phyloP scores from a whole-genome alignment of 805 yeast species.

The Scheffersomyces spartinae region DNA sequence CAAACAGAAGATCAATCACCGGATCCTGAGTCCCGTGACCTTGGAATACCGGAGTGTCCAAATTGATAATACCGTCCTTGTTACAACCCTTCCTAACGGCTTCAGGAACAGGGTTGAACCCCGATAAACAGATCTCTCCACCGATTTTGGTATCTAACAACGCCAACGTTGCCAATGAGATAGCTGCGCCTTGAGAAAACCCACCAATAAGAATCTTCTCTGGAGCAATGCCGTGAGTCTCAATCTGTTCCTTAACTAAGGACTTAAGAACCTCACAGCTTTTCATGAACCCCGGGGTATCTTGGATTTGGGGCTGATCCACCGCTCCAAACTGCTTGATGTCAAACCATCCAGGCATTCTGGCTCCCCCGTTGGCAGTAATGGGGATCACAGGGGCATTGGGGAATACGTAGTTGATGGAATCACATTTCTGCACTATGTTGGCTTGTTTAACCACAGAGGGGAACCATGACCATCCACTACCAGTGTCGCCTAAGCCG shows the following conservation, averaged over 20 bases:
- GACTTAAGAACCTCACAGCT: conserved; percentile 34
- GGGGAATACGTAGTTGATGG: conserved; percentile 70
- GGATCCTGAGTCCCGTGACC: conserved; percentile 83
- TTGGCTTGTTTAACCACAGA: conserved; percentile 38
- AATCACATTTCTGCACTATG: conserved; percentile 36
- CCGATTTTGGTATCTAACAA: conserved; percentile 53
- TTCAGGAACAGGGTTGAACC: conserved; percentile 41
- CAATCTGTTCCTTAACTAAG: conserved; percentile 42
- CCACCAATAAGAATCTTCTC: conserved; percentile 84
- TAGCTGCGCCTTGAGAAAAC: conserved; percentile 88
- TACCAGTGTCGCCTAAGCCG: conserved; percentile 87
- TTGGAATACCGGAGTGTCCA: conserved; percentile 66
- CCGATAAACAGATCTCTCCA: conserved; percentile 70
- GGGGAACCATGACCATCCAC: conserved; percentile 81
- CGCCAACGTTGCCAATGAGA: conserved; percentile 53
- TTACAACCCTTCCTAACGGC: conserved; percentile 8
- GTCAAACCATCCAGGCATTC: conserved; percentile 86
- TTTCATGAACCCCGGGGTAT: conserved; percentile 41
- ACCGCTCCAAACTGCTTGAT: conserved; percentile 43
- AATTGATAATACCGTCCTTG: conserved; percentile 28
- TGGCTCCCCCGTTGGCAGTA: conserved; percentile 51
- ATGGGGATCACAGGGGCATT: conserved; percentile 73
- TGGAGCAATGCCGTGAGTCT: conserved; percentile 38
- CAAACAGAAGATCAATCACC: conserved; percentile 35
- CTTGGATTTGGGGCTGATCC: conserved; percentile 35